These are phyloP conservation scores for Hemileccinum impolitum DNA, from an alignment of 768 basidiomycete species.

Conservation along the genomic window DNA sequence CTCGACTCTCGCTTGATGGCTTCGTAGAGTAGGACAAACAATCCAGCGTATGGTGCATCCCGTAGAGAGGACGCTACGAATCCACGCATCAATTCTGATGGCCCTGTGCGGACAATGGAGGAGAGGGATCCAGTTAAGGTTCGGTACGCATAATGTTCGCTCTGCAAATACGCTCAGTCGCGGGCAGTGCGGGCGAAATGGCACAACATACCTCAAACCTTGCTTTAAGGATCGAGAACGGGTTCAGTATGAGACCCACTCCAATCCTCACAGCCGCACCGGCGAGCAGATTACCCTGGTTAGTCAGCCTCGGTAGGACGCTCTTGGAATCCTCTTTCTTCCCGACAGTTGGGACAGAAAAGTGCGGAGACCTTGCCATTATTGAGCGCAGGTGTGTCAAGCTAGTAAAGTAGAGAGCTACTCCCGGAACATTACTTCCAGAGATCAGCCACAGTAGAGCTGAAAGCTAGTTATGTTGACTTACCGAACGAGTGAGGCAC, in stretches of 20 bases:
- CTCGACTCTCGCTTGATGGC: constrained; percentile 73
- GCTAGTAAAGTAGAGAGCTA: constrained; percentile 87
- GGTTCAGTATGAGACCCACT: constrained; percentile 85
- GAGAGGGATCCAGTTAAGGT: constrained; percentile 56
- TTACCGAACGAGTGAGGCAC: constrained; percentile 72
- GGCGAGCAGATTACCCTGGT: constrained; percentile 78
- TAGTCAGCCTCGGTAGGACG: constrained; percentile 67
- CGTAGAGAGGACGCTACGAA: constrained; percentile 85
- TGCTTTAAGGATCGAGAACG: constrained; percentile 88
- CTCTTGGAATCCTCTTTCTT: constrained; percentile 36
- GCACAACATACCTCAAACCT: constrained; percentile 73
- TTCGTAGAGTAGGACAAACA: constrained; percentile 89
- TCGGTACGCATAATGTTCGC: constrained; percentile 71
- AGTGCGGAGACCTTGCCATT: constrained; percentile 72
- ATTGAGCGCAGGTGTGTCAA: constrained; percentile 77
- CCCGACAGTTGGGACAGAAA: constrained; percentile 37
- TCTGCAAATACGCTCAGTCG: constrained; percentile 40
- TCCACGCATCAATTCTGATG: constrained; percentile 80
- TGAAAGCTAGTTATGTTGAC: constrained; percentile 3
- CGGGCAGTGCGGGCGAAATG: not conserved
- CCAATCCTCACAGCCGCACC: constrained; percentile 79
- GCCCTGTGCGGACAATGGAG: constrained; percentile 65
- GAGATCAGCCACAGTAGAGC: constrained; percentile 1
- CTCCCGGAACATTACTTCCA: constrained; percentile 84
- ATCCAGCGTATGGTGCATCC: constrained; percentile 91